Base-by-base conservation (phyloP, 805 yeast species). In the Pichia eremophila region DNA sequence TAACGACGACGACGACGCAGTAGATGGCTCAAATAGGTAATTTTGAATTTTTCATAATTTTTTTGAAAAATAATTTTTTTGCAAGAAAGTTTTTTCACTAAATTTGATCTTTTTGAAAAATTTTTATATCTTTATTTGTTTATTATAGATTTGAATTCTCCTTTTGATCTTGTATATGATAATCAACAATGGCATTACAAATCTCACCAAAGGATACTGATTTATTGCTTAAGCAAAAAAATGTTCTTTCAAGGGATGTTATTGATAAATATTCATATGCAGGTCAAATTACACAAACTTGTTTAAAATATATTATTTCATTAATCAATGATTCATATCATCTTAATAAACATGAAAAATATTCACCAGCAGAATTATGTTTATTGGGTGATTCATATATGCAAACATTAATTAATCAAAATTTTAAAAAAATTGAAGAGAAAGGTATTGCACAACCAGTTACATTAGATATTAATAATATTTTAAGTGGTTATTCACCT, bases 391-490 rank as follows among this genome's bases (percentile, higher is more conserved):
- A 93, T 65, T 77, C 85, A 34, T 84, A 81, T 65, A 67, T 91
- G 60, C 67, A 71, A 44, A 69, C 77, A 40, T 75, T 89, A 47
- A 69, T 85, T 46, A 71, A 71, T 48, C 73, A 69, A 47, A 82
- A 75, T 32, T 90, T 77, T 66, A 81, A 71, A 56, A 74, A 73
- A 54, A 83, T 82, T 31, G 74, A 77, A 55, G 99, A 93, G 71
- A 88, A 85, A 68, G 96, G 98, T 50, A 85, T 93, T 61, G 86
- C 96, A 10, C 78, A 77, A 51, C 99, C 99, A n/a, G 89, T 89
- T 17, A 77, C 86, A 45, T 78, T 93, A 52, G 95, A 89, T 66
- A 82, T 85, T 46, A 85, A 87, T 62, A 89, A 85, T 60, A 73
- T 85, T 46, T 77, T 82, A 22, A 66, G 71, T 48, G 95, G 95